phyloP scores from a whole-genome alignment of 441 rosid species.

The Corymbia citriodora region DNA sequence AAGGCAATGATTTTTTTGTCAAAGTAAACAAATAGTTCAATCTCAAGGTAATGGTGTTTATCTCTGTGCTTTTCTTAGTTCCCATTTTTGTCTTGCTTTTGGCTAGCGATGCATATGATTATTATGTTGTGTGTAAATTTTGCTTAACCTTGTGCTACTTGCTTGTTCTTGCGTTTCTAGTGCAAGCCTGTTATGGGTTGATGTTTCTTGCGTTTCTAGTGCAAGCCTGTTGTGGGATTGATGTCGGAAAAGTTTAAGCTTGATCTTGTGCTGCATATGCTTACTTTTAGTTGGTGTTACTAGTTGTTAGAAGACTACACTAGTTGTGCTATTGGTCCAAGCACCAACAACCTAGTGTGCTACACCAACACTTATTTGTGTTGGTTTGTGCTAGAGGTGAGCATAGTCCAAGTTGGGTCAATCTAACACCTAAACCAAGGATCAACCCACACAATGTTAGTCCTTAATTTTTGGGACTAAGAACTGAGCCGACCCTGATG shows the following conservation, averaged over 20 bases:
- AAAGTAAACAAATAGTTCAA: not conserved
- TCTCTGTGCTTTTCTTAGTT: not conserved
- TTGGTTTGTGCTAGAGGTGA: not conserved
- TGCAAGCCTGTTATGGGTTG: not conserved
- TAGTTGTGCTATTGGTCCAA: not conserved
- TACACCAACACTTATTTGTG: too few species aligned
- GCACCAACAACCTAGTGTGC: not conserved
- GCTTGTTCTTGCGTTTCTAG: not conserved
- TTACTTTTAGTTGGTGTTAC: not conserved
- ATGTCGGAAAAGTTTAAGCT: too few species aligned
- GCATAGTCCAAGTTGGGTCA: fast-evolving
- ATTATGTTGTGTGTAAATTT: too few species aligned
- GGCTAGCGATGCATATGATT: not conserved
- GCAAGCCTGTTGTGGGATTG: too few species aligned
- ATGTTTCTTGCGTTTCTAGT: not conserved
- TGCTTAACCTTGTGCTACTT: not conserved
- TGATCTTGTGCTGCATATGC: not conserved
- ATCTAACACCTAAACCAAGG: not conserved
- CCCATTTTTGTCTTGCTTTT: not conserved
- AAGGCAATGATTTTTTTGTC: not conserved
- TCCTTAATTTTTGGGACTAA: fast-evolving
- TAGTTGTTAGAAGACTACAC: not conserved
- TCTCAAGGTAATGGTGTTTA: not conserved
- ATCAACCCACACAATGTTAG: not conserved
- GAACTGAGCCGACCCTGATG: fast-evolving